Evolutionary conservation across 164 flowering plant species (phyloP).

Genomic region (Brasenia schreberi): DNA sequence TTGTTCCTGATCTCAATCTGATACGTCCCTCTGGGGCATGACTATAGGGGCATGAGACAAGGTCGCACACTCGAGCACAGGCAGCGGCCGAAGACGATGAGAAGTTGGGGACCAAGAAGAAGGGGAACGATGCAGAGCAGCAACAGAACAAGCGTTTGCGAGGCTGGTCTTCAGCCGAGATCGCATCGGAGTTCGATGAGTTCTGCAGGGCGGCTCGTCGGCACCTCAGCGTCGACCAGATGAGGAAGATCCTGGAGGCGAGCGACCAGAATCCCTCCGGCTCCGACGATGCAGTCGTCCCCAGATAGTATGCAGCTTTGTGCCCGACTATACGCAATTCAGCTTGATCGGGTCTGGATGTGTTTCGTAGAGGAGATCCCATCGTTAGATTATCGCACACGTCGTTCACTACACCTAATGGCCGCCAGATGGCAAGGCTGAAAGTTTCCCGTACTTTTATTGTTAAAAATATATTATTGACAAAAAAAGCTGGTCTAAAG

Average conservation of each 20-base stretch:
- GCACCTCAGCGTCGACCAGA: conserved; percentile 39
- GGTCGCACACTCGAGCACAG: conserved; percentile 32
- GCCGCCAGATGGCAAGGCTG: too few relatives aligned
- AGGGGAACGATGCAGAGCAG: conserved; percentile 22
- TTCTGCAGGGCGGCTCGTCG: conserved; percentile 30
- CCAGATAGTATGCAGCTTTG: conserved; percentile 5
- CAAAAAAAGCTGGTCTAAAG: too few relatives aligned
- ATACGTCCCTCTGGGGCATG: not conserved
- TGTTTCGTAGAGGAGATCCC: not conserved
- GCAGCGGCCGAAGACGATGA: conserved; percentile 28
- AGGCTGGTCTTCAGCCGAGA: conserved; percentile 14
- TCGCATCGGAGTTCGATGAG: conserved; percentile 34
- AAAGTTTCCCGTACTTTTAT: too few relatives aligned
- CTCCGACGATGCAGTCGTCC: conserved; percentile 8
- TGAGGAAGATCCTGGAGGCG: conserved; percentile 41
- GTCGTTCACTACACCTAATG: too few relatives aligned
- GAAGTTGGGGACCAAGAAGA: conserved; percentile 16
- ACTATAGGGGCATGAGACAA: conserved; percentile 44
- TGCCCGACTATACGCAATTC: not conserved
- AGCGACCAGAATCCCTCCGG: conserved; percentile 41
- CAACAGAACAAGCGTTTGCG: conserved; percentile 24
- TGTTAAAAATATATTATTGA: too few relatives aligned
- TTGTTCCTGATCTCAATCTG: too few relatives aligned
- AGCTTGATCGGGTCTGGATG: not conserved
- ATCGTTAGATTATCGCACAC: too few relatives aligned